These are phyloP conservation scores for Crithidia brevicula DNA, from an alignment of 208 protist genomes.

Conservation along the genomic window DNA sequence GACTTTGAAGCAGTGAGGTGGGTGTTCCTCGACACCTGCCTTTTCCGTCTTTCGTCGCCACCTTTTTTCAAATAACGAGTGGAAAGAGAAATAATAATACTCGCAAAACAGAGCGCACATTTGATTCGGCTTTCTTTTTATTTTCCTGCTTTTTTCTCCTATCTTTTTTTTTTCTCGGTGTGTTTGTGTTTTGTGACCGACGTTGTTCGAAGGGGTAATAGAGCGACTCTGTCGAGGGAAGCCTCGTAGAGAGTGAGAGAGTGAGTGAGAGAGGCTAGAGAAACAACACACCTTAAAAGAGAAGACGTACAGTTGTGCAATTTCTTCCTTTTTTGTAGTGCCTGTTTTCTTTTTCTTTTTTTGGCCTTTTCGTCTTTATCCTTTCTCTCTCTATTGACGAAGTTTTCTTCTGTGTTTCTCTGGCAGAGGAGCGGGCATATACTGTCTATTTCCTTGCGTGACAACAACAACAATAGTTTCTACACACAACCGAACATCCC, in stretches of 20 bases:
- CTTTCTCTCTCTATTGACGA: not conserved
- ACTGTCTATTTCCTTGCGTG: conserved; percentile 14
- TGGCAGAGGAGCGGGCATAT: conserved; percentile 23
- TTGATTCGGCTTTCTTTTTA: too few species aligned
- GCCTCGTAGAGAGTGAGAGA: not conserved
- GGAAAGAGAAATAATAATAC: too few species aligned
- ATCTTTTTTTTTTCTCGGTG: conserved; percentile 10
- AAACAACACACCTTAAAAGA: not conserved
- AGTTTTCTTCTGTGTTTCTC: not conserved
- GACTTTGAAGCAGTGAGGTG: not conserved
- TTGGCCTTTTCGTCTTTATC: not conserved
- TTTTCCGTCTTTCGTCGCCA: too few species aligned
- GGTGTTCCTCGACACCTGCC: too few species aligned
- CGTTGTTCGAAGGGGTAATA: conserved; percentile 21
- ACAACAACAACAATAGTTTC: not conserved
- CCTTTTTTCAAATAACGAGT: too few species aligned
- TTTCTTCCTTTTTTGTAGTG: too few species aligned
- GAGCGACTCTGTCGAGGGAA: conserved; percentile 16
- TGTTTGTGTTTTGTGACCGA: conserved; percentile 5
- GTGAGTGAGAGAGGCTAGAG: not conserved
- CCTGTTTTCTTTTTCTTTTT: conserved; percentile 2
- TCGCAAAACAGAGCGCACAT: too few species aligned
- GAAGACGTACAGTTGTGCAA: not conserved
- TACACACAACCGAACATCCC: not conserved
- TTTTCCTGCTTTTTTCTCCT: not conserved